Evolutionary conservation across 768 basidiomycete species (phyloP).

Genomic region (Leccinum broughii): DNA sequence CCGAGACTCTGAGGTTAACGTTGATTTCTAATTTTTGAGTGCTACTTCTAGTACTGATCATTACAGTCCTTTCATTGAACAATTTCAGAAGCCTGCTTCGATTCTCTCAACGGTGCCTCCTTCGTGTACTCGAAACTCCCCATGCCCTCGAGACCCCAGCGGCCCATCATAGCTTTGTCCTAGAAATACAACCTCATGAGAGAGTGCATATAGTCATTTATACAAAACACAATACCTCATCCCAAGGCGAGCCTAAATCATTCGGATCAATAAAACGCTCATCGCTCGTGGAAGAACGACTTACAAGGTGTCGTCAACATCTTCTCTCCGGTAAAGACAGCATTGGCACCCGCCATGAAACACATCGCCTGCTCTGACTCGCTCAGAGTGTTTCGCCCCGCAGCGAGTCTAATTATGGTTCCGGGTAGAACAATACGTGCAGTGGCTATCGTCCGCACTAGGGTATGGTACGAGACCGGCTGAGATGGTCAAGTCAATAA

Average conservation of each 20-base stretch:
- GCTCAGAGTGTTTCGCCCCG: conserved; percentile 83
- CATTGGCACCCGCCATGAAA: conserved; percentile 98
- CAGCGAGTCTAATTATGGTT: conserved; percentile 94
- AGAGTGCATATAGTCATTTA: not conserved
- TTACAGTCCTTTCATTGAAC: conserved; percentile 1
- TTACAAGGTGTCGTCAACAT: conserved; percentile 97
- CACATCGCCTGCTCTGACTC: conserved; percentile 97
- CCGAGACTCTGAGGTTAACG: conserved; percentile 12
- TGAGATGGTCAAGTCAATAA: conserved; percentile 33
- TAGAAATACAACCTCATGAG: conserved; percentile 27
- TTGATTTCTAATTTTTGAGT: not conserved
- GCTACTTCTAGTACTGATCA: not conserved
- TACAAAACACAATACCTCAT: conserved; percentile 56
- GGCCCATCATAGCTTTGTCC: conserved; percentile 92
- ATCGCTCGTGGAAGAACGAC: conserved; percentile 30
- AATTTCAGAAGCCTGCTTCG: not conserved
- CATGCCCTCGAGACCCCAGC: conserved; percentile 94
- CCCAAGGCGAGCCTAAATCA: conserved; percentile 83
- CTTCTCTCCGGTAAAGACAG: conserved; percentile 96
- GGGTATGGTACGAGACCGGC: conserved; percentile 79
- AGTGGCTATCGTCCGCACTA: conserved; percentile 93
- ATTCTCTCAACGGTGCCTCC: conserved; percentile 35
- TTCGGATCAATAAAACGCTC: conserved; percentile 7
- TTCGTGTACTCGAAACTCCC: conserved; percentile 77
- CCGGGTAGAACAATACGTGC: conserved; percentile 88